Base-by-base conservation (phyloP, 768 basidiomycete species). In the Kwoniella heveanensis region DNA sequence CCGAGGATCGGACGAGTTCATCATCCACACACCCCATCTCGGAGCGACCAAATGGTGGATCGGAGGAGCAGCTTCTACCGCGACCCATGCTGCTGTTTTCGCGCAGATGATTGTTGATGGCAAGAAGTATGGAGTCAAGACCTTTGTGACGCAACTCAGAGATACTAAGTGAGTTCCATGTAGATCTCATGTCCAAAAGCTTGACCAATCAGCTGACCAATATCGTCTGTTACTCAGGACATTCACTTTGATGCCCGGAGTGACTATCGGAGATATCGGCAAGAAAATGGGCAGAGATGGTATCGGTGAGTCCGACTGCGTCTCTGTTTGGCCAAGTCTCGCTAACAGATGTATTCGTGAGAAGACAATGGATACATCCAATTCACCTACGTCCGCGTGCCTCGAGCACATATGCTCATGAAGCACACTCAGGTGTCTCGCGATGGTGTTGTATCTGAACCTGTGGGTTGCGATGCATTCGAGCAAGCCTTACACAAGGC, bases 1-100 rank as follows among this genome's bases (percentile, higher is more conserved):
- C 64, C 68, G 69, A 17, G 46, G 57, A 24, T 67, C 79, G 0
- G 82, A 83, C 74, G 81, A 82, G 65, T 82, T 82, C 55, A 66
- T 83, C 48, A 80, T 83, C 26, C 81, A 83, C 62, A 83, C 82
- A 8, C 82, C 82, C 25, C 76, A 76, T 62, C 67, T 82, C 29
- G 75, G 74, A 1, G 82, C 82, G 5, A 83, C 82, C 12, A 83
- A 83, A 65, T 83, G 82, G 82, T 82, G 82, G 82, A 83, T 82
- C 65, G 82, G 82, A 39, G 81, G 82, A 56, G 82, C 82, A 0
- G 82, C 82, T 2, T 77, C 76, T 30, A 82, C 81, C 2, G 82
- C 82, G 10, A 83, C 82, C 1, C 82, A 83, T 65, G 78, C 79
- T 30, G 79, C 80, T 32, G 81, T 82, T 0, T 83, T 82, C 57